A percentile compares a stretch with the other conserved stretches of the same genome.
phyloP scores from a whole-genome alignment of 2,329 filamentous ascomycete genomes.

The Colletotrichum karsti region DNA sequence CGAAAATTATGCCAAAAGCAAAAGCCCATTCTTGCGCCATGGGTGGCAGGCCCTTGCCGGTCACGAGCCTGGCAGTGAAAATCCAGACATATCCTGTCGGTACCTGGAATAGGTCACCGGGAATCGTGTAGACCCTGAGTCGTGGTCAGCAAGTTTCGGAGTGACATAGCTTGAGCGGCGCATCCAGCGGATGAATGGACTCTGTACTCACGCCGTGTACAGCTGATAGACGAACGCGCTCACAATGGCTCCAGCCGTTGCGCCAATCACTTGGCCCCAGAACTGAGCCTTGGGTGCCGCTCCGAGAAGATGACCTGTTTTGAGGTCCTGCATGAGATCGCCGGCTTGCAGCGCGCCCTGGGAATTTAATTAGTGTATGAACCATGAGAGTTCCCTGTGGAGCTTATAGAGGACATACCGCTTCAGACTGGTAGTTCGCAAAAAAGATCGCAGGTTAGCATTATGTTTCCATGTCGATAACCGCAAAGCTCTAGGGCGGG shows the following conservation, averaged over 20 bases:
- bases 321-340: conserved; percentile 96
- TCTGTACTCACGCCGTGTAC: conserved; percentile 70
- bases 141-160: background rate
- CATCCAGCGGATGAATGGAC: background rate
- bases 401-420: conserved; percentile 38
- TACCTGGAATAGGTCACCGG: conserved; percentile 89
- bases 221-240: conserved; percentile 88
- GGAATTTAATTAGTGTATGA: conserved; percentile 8
- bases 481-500: background rate
- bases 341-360: conserved; percentile 88
- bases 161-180: background rate
- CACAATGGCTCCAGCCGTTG: conserved; percentile 83
- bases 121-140: conserved; percentile 81
- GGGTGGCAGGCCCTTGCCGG: conserved; percentile 84
- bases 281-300: conserved; percentile 96
- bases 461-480: too few relatives aligned
- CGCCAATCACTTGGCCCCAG: conserved; percentile 94
- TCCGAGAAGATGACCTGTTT: conserved; percentile 92
- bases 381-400: background rate
- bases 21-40: conserved; percentile 85
- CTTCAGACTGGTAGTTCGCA: conserved; percentile 44
- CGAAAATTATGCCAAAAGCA: conserved; percentile 79
- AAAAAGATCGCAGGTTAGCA: too few relatives aligned
- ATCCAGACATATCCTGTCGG: conserved; percentile 98
- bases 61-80: conserved; percentile 93